phyloP scores from a whole-genome alignment of 2,329 filamentous ascomycete species.

The Knufia fluminis region DNA sequence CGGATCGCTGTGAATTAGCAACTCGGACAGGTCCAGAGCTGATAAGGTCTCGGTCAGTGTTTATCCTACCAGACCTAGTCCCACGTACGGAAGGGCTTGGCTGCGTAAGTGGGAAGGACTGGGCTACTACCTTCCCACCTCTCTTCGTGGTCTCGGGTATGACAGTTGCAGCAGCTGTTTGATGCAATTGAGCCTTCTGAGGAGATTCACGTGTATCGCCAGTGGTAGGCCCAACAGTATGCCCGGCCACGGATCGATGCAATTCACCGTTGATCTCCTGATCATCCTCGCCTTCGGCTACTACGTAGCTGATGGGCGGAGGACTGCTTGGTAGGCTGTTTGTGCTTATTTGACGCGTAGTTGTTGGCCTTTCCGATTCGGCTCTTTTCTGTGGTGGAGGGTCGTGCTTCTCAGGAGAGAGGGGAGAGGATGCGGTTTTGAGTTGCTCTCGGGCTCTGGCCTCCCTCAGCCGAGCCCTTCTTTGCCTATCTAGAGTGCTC shows the following conservation, averaged over 20 bases:
- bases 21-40: constrained; percentile 2
- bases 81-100: not conserved
- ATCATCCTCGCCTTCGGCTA: not conserved
- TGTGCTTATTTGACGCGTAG: not conserved
- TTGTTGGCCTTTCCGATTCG: not conserved
- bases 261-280: not conserved
- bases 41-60: not conserved
- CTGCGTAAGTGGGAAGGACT: not conserved
- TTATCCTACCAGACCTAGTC: not conserved
- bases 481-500: constrained; percentile 6
- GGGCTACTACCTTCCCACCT: not conserved
- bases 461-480: constrained; percentile 11
- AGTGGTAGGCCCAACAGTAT: not conserved
- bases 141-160: constrained; percentile 2
- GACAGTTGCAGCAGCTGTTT: not conserved
- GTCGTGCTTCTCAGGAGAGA: constrained; percentile 16
- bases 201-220: not conserved
- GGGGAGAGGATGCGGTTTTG: constrained; percentile 19
- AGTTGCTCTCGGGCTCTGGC: constrained; percentile 7
- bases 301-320: not conserved
- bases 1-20: constrained; percentile 5
- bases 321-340: not conserved
- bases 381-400: not conserved
- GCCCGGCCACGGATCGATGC: not conserved
- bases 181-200: not conserved